These are phyloP conservation scores for Geum urbanum DNA, from an alignment of 306 rosid species.

Conservation along the genomic window DNA sequence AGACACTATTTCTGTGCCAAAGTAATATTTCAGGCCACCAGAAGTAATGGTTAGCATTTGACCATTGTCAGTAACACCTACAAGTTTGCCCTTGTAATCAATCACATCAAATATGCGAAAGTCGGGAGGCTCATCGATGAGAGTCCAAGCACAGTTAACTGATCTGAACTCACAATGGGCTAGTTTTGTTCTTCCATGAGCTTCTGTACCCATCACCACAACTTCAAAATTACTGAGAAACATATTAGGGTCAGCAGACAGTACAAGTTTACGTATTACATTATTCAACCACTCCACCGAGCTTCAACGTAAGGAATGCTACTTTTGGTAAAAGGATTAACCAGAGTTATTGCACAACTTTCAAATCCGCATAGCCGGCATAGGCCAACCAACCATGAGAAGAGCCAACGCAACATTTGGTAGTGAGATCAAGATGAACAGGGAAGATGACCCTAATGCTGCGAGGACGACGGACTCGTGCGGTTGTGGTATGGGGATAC, in stretches of 20 bases:
- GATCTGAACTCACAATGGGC: slow-evolving; percentile 1
- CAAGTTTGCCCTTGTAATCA: neutral
- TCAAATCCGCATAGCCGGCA: neutral
- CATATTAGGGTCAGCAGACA: slow-evolving; percentile 1
- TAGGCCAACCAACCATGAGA: slow-evolving; percentile 6
- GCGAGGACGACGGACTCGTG: too few species aligned
- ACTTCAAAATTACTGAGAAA: neutral
- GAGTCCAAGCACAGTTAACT: slow-evolving; percentile 4
- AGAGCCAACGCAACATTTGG: neutral
- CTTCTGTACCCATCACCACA: neutral
- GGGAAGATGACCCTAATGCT: too few species aligned
- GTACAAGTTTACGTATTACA: neutral
- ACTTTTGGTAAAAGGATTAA: neutral
- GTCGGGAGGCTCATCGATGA: neutral
- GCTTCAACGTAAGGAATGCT: neutral
- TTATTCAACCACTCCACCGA: too few species aligned
- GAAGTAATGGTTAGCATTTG: too few species aligned
- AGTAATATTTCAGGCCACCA: too few species aligned
- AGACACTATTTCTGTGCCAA: too few species aligned
- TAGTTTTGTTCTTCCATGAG: neutral
- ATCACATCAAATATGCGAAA: neutral
- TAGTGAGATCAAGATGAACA: too few species aligned
- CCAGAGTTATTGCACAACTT: neutral
- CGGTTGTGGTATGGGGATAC: too few species aligned
- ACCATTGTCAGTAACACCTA: neutral